A percentile compares a stretch with the other conserved stretches of the same genome.
Evolutionary conservation across 1,139 yeast genomes (phyloP).

Genomic region (Pichia sp.): DNA sequence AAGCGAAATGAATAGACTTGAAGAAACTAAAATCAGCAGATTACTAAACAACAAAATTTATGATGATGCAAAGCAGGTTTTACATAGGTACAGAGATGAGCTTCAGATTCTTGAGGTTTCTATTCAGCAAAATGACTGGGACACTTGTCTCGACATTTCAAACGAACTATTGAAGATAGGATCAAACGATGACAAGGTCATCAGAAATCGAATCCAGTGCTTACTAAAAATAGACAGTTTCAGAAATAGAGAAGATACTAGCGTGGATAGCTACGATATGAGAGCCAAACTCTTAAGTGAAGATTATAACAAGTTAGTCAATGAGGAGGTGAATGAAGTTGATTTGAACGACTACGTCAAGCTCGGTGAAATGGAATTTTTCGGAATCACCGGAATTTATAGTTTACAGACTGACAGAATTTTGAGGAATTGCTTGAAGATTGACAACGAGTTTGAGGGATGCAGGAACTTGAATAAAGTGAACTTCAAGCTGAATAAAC

Average conservation of each 20-base stretch:
- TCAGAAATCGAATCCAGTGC: slow-evolving; percentile 31
- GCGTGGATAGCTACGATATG: slow-evolving; percentile 16
- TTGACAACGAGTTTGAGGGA: slow-evolving; percentile 58
- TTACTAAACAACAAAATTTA: slow-evolving; percentile 1
- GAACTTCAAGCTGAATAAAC: slow-evolving; percentile 23
- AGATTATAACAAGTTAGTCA: slow-evolving; percentile 26
- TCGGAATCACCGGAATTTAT: slow-evolving; percentile 19
- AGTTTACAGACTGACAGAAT: slow-evolving; percentile 25
- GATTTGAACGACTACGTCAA: slow-evolving; percentile 23
- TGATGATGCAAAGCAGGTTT: background rate
- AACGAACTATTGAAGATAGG: slow-evolving; percentile 29
- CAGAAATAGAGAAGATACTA: slow-evolving; percentile 3
- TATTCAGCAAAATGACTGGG: slow-evolving; percentile 21
- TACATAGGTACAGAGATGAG: background rate
- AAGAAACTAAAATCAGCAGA: slow-evolving; percentile 3
- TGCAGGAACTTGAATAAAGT: slow-evolving; percentile 54
- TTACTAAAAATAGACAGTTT: slow-evolving; percentile 3
- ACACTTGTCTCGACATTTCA: slow-evolving; percentile 28
- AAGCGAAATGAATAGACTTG: slow-evolving; percentile 33
- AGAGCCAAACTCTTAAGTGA: slow-evolving; percentile 23
- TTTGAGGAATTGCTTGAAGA: slow-evolving; percentile 52
- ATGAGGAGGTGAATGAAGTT: slow-evolving; percentile 18
- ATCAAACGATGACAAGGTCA: slow-evolving; percentile 29
- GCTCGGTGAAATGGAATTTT: slow-evolving; percentile 26
- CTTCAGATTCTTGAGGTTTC: slow-evolving; percentile 1